Evolutionary conservation across 139 green algal species (phyloP), one percentile per base, ranked within the genome.

Genomic region (Ostreobium quekettii): DNA sequence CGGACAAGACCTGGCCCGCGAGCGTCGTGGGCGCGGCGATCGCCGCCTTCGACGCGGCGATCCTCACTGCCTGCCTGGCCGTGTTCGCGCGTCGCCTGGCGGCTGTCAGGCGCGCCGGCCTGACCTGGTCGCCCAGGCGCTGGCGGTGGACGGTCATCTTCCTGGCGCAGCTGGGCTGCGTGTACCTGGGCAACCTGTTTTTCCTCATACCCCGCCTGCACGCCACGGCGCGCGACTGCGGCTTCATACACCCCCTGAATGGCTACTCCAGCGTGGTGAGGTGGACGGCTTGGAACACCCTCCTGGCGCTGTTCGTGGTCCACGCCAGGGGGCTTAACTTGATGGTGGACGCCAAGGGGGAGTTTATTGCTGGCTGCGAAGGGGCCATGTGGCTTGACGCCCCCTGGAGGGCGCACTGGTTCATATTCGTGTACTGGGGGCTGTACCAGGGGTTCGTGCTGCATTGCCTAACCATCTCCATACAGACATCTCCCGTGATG

Each of bases 281-380:
- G 28, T 76, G 68, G 73, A 67, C 68, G 29, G 26, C 31, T n/a
- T 78, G 73, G 73, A 78, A 78, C 73, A 73, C 8, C 29, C 22
- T 78, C 3, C 75, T 78, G 36, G 28, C 68, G 38, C 26, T 79
- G 15, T 78, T 67, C 58, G 30, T 42, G 28, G 39, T 78, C 3
- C 67, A 78, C 36, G 73, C 42, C 4, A 32, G 47, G 19, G 42
- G 11, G 42, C 19, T 53, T 19, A 53, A 53, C 19, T 19, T 53
- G 15, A 26, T 11, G 42, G 42, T 53, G 11, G 42, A 53, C 42
- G 19, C 15, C 15, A 53, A 19, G 15, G 19, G 15, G 15, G 19
- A 53, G 19, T 26, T 26, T 11, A 11, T 19, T 26, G 42, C 42
- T 11, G 42, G 42, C 19, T 19, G 42, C 15, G 19, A 11, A 19